These are phyloP conservation scores for Mycena sanguinolenta DNA, from an alignment of 768 basidiomycete species.

Conservation along the genomic window DNA sequence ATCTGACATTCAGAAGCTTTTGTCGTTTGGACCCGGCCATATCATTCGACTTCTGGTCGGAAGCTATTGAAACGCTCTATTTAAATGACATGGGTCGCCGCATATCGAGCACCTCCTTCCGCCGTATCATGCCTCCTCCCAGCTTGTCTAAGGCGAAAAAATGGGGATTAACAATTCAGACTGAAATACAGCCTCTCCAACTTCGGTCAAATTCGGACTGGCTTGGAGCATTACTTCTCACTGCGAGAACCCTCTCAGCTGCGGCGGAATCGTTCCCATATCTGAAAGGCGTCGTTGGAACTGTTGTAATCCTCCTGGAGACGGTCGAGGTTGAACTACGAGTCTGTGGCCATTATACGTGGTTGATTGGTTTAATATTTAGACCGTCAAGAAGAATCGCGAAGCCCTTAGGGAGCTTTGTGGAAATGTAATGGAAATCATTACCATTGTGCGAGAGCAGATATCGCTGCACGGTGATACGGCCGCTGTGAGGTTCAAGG, in stretches of 20 bases:
- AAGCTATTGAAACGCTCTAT: background rate
- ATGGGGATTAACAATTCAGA: background rate
- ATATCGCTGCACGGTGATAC: background rate
- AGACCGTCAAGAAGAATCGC: constrained; percentile 19
- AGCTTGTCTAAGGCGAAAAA: too few species aligned
- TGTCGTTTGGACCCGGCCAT: too few species aligned
- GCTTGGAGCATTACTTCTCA: background rate
- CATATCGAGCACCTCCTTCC: too few species aligned
- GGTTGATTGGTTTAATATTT: background rate
- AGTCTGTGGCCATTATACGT: background rate
- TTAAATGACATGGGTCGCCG: too few species aligned
- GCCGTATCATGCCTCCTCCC: too few species aligned
- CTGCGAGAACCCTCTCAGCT: constrained; percentile 2
- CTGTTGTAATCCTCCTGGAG: constrained; percentile 13
- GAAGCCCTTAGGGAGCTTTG: constrained; percentile 9
- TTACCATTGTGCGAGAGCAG: background rate
- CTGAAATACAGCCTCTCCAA: background rate
- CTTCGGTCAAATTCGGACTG: background rate
- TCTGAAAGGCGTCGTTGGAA: constrained; percentile 10
- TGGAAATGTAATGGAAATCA: constrained; percentile 4
- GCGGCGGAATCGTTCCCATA: constrained; percentile 19
- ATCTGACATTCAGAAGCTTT: too few species aligned
- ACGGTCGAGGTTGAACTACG: constrained; percentile 15
- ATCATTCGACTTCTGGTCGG: too few species aligned
- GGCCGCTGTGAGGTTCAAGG: background rate